Conservation (phyloP, 768 basidiomycete genomes). For the Chalciporus sphaerocephalus region DNA sequence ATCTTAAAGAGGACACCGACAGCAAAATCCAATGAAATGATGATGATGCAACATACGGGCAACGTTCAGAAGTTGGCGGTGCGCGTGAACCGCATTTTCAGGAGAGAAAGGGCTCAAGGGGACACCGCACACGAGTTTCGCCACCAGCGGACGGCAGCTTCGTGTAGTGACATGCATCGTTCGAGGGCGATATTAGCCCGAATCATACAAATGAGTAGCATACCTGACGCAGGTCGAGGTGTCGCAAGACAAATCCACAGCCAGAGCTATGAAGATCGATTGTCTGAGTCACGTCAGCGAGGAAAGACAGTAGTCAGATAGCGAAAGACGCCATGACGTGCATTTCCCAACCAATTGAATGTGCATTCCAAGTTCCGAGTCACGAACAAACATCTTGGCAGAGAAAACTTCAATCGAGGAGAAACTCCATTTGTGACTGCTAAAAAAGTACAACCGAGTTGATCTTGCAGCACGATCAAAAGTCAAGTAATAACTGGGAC, state of each 20-base stretch:
- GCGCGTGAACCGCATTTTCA: not conserved
- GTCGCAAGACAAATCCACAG: conserved; percentile 13
- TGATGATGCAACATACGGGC: not conserved
- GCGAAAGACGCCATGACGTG: not conserved
- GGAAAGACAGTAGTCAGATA: not conserved
- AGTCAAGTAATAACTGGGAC: not conserved
- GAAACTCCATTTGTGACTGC: not conserved
- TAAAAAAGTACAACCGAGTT: not conserved
- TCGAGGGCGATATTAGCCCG: conserved; percentile 1
- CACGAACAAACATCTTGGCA: not conserved
- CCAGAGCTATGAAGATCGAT: conserved; percentile 9
- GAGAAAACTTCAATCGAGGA: not conserved
- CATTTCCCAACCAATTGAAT: too few species aligned
- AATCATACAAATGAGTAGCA: conserved; percentile 1
- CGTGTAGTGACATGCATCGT: conserved; percentile 2
- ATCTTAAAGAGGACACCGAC: conserved; percentile 13
- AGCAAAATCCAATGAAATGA: not conserved
- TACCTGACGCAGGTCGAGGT: conserved; percentile 1
- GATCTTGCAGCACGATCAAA: not conserved
- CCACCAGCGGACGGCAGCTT: conserved; percentile 14
- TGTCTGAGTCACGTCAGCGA: not conserved
- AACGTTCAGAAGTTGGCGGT: not conserved
- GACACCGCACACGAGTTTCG: conserved; percentile 3
- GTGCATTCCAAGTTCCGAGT: too few species aligned
- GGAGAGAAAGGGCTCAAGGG: conserved; percentile 2